Base-by-base conservation (phyloP, 495 filamentous ascomycete genomes). In the Neurospora sp. region DNA sequence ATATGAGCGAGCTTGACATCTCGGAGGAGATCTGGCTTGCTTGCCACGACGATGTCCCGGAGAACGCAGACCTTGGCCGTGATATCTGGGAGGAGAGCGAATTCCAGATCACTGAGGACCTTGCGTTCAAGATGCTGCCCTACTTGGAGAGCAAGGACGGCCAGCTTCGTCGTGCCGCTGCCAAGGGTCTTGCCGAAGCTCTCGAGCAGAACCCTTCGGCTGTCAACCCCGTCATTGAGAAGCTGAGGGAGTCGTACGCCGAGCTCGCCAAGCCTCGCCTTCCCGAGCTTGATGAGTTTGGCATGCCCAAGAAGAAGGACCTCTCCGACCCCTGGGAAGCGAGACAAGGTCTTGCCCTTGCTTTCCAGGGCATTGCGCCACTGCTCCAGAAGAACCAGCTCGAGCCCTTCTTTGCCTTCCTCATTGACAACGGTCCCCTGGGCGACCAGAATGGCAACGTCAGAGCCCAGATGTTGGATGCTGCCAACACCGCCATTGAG, bases 71-170 rank as follows among this genome's bases (percentile, higher is more conserved):
- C 44, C 84, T 97, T 39, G 95, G 91, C 2, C 87, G 87, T 38
- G 88, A 92, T 0, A 98, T 98, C 42, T 98, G 96, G 96, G 93
- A 97, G 79, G 95, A 96, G 74, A 97, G 94, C 78, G 91, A 87
- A 1, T 88, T 99, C 68, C 83, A 94, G 74, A 81, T 92, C n/a
- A 78, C 79, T 0, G 86, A 90, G 70, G 85, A 90, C 5, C 82
- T 89, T 4, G 85, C 93, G 3, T 88, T 87, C 65, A 79, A 82
- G 69, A 89, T 94, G 75, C 84, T 96, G 69, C 91, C 91, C 1
- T 98, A 97, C 75, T 83, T 98, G 39, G 88, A 92, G 72, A 91
- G 88, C 71, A 85, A 87, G 73, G 95, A 98, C 75, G 83, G 84
- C 20, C 93, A 96, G 73, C 87, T 98, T 22, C 88, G 96, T 41